These are phyloP conservation scores for Hypholoma fasciculare DNA, from an alignment of 768 basidiomycete species.

Conservation along the genomic window DNA sequence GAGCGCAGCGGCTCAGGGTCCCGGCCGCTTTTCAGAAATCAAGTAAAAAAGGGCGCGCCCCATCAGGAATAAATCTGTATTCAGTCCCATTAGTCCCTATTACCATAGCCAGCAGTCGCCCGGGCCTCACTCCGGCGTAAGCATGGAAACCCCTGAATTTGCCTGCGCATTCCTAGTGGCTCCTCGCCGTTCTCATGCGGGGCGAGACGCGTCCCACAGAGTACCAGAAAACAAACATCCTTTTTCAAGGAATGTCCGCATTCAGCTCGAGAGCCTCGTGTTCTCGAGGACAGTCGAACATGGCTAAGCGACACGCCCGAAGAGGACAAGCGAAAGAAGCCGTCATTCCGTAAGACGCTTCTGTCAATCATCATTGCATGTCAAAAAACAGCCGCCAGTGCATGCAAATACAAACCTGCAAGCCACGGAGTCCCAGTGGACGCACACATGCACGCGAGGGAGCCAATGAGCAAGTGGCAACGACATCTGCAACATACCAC, in stretches of 20 bases:
- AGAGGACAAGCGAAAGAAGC: not conserved
- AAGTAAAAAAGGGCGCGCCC: slow-evolving; percentile 14
- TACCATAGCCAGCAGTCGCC: not conserved
- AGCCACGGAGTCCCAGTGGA: not conserved
- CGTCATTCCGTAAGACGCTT: not conserved
- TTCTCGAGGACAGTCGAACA: not conserved
- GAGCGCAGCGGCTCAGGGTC: slow-evolving; percentile 8
- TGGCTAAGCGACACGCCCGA: not conserved
- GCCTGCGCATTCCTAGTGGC: not conserved
- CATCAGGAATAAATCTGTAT: slow-evolving; percentile 9
- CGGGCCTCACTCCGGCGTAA: slow-evolving; percentile 11
- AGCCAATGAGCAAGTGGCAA: not conserved
- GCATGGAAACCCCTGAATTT: slow-evolving; percentile 21
- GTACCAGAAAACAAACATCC: not conserved
- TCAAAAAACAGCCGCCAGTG: not conserved
- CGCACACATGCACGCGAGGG: not conserved
- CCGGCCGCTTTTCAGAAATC: not conserved
- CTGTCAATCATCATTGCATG: not conserved
- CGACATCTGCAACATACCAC: not conserved
- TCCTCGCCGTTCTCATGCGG: no score
- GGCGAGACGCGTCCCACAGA: no score
- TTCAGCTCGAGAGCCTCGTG: slow-evolving; percentile 6
- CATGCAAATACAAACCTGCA: not conserved
- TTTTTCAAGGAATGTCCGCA: not conserved
- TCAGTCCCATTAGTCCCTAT: not conserved